phyloP scores from a whole-genome alignment of 345 rosid species.

The Linum lewisii region DNA sequence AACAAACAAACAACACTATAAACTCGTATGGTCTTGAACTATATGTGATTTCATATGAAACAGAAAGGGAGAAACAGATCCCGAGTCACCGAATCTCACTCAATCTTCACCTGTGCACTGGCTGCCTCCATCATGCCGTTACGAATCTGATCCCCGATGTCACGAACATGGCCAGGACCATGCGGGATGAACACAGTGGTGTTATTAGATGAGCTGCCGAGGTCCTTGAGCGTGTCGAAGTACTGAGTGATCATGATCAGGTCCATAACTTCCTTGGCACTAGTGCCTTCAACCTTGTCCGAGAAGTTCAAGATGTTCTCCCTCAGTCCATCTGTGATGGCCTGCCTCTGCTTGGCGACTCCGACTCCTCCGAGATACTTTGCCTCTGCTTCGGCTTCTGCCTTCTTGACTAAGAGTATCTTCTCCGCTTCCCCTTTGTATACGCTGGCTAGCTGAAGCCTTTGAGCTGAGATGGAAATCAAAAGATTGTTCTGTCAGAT shows the following conservation, averaged over 20 bases:
- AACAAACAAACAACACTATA: too few species aligned
- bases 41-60: too few species aligned
- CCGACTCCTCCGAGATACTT: constrained; percentile 95
- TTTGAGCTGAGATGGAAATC: constrained; percentile 56
- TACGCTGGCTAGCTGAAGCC: constrained; percentile 97
- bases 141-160: constrained; percentile 74
- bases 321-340: constrained; percentile 86
- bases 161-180: constrained; percentile 96
- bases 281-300: constrained; percentile 77
- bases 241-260: constrained; percentile 95
- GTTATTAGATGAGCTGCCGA: constrained; percentile 84
- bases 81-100: too few species aligned
- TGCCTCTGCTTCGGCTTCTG: constrained; percentile 95
- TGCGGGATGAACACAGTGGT: constrained; percentile 93
- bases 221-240: constrained; percentile 89
- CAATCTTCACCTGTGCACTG: constrained; percentile 31
- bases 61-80: too few species aligned
- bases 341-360: constrained; percentile 97
- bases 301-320: constrained; percentile 96
- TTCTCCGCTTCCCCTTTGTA: constrained; percentile 99
- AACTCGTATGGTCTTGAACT: too few species aligned
- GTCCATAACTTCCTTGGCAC: constrained; percentile 95
- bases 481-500: too few species aligned
- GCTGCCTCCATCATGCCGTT: constrained; percentile 86
- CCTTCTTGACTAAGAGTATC: constrained; percentile 72